These are phyloP conservation scores for Metarhizium brunneum DNA, from an alignment of 2,329 filamentous ascomycete species.

Conservation along the genomic window DNA sequence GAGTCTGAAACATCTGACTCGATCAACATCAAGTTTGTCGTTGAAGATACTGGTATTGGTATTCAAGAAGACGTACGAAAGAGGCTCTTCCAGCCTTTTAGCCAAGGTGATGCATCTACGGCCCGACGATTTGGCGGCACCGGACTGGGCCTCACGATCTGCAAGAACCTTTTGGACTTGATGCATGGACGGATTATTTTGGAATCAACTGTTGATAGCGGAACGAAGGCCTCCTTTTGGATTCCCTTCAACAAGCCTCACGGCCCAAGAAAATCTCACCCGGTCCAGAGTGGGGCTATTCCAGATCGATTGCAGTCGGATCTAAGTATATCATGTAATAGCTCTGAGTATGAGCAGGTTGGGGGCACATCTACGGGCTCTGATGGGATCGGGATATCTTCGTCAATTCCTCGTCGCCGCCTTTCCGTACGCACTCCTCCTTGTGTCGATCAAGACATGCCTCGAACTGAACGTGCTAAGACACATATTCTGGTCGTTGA, in stretches of 20 bases:
- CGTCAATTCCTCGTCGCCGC: slow-evolving; percentile 18
- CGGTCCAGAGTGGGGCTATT: slow-evolving; percentile 54
- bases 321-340: slow-evolving; percentile 55
- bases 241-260: slow-evolving; percentile 68
- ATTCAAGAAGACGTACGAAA: slow-evolving; percentile 70
- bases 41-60: slow-evolving; percentile 73
- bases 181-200: slow-evolving; percentile 71
- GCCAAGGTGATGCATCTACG: slow-evolving; percentile 72
- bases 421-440: slow-evolving; percentile 26
- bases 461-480: slow-evolving; percentile 48
- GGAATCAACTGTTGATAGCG: slow-evolving; percentile 55
- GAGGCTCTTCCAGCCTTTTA: slow-evolving; percentile 70
- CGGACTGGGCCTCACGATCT: slow-evolving; percentile 69
- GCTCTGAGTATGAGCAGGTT: slow-evolving; percentile 50
- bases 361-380: slow-evolving; percentile 29
- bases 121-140: slow-evolving; percentile 72
- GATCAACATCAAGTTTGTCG: slow-evolving; percentile 59
- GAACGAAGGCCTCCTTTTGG: slow-evolving; percentile 68
- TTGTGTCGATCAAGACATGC: slow-evolving; percentile 37
- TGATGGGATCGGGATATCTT: slow-evolving; percentile 15
- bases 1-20: slow-evolving; percentile 54
- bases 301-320: slow-evolving; percentile 59
- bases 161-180: slow-evolving; percentile 69
- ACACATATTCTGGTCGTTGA: slow-evolving; percentile 70
- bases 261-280: slow-evolving; percentile 32